Base-by-base conservation (phyloP, 2,329 filamentous ascomycete genomes). In the Dryadomyces quercivorus region DNA sequence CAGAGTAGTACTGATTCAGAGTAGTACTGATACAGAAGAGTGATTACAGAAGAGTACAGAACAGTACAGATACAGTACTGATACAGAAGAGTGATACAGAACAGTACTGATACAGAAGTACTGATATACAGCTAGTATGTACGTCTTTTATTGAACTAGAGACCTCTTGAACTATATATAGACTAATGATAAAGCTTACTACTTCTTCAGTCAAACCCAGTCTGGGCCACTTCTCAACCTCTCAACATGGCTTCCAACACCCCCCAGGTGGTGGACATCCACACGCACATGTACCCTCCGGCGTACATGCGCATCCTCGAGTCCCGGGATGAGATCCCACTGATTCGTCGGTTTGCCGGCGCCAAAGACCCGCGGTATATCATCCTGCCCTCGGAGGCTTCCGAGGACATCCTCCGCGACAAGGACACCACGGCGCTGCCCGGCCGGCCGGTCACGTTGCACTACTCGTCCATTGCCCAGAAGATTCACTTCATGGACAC, bases 401-500 rank as follows among this genome's bases (percentile, higher is more conserved):
- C 50, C 15, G 12, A 48, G 31, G 50, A 46, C 15, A 71, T 74
- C 52, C 72, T 79, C 2, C 70, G 73, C 46, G 74, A 42, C 40
- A 20, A n/a, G 46, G 42, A 48, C 12, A 7, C 34, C 10, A 36
- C n/a, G n/a, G 18, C 36, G 6, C 77, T 81, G 9, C 84, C 87
- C 2, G 91, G 90, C 42, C 82, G 91, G 3, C 90, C 91, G 3
- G 81, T 96, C 46, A 92, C 89, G 21, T 75, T 81, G 1, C 87
- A 91, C 63, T 96, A 92, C 74, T 88, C 84, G 58, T 87, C 88
- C 47, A 83, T 95, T 56, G 71, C 75, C 16, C 77, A 88, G 61
- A 96, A 95, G 65, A 75, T 95, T 15, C 76, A 81, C 50, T 95
- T 96, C 71, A 96, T 96, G 91, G 77, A 89, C 66, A 79, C 76